Conservation (phyloP, 768 basidiomycete genomes). For the Termitomyces sp. region DNA sequence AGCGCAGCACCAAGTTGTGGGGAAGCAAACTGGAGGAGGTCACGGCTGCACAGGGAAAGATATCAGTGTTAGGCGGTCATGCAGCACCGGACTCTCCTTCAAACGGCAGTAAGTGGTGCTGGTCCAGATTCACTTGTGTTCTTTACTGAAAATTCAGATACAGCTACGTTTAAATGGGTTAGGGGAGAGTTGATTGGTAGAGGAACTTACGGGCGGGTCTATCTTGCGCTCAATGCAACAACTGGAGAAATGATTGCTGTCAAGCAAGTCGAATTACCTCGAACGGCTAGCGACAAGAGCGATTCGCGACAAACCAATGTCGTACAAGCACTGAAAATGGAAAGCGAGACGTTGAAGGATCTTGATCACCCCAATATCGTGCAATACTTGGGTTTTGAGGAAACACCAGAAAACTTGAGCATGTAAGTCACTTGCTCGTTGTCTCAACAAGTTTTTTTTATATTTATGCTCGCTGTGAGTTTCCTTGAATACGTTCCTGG, state of each 20-base stretch:
- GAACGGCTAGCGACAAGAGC: constrained; percentile 86
- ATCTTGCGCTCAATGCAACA: constrained; percentile 92
- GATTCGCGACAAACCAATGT: constrained; percentile 82
- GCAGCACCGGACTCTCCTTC: constrained; percentile 60
- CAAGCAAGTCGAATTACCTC: constrained; percentile 96
- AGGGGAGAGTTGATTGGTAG: constrained; percentile 97
- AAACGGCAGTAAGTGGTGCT: constrained; percentile 57
- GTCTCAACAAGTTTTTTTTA: constrained; percentile 2
- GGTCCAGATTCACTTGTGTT: constrained; percentile 3
- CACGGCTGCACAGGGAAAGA: constrained; percentile 66
- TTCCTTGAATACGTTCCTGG: constrained; percentile 99
- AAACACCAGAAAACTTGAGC: constrained; percentile 84
- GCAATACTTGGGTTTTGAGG: constrained; percentile 94
- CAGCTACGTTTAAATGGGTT: constrained; percentile 97
- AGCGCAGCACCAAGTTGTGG: constrained; percentile 95
- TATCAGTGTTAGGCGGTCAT: constrained; percentile 36
- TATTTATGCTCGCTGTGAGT: constrained; percentile 39
- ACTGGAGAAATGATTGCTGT: constrained; percentile 99
- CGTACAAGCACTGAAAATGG: constrained; percentile 89
- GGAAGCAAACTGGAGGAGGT: constrained; percentile 93
- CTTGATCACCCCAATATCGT: constrained; percentile 97
- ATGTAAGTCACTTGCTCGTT: constrained; percentile 58
- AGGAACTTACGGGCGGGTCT: constrained; percentile 95
- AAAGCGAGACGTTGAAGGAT: constrained; percentile 95
- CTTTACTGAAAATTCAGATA: constrained; percentile 22